phyloP scores from a whole-genome alignment of 495 filamentous ascomycete genomes.

The Trichoderma reesei region DNA sequence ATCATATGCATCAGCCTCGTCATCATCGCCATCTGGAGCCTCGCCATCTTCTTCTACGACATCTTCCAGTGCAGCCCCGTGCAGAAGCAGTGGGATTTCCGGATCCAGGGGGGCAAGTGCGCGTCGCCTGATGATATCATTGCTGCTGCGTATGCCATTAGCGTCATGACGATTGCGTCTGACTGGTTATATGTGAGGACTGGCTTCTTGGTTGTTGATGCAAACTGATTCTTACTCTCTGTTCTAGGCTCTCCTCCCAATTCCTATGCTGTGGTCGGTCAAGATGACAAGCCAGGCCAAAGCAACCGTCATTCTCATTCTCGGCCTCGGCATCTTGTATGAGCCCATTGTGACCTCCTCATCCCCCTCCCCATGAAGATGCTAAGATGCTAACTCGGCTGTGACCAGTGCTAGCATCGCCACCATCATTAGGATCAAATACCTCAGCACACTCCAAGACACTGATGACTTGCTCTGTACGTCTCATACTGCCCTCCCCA shows the following conservation, averaged over 20 bases:
- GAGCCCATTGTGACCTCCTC: background rate
- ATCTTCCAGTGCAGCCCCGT: conserved; percentile 31
- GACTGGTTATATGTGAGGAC: conserved; percentile 30
- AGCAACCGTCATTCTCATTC: conserved; percentile 26
- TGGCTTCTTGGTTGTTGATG: background rate
- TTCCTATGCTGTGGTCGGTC: conserved; percentile 35
- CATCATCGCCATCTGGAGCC: conserved; percentile 28
- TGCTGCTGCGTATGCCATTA: conserved; percentile 30
- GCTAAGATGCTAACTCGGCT: background rate
- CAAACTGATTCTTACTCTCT: background rate
- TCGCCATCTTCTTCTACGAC: conserved; percentile 30
- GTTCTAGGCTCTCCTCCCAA: conserved; percentile 24
- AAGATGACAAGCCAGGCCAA: conserved; percentile 31
- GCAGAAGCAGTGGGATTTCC: conserved; percentile 31
- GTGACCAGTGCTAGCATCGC: conserved; percentile 27
- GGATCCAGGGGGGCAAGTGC: conserved; percentile 23
- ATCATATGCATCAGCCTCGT: conserved; percentile 24
- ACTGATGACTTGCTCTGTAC: conserved; percentile 28
- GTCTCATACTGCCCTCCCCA: conserved; percentile 4
- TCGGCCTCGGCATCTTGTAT: conserved; percentile 30
- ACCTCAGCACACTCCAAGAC: conserved; percentile 25
- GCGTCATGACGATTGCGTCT: conserved; percentile 29
- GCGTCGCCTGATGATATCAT: conserved; percentile 25
- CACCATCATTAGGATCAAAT: conserved; percentile 30
- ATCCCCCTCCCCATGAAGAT: background rate